Percentiles rank a stretch among this genome's conserved stretches.
These are phyloP conservation scores for Recurvomyces mirabilis DNA, from an alignment of 495 filamentous ascomycete genomes.

Conservation along the genomic window DNA sequence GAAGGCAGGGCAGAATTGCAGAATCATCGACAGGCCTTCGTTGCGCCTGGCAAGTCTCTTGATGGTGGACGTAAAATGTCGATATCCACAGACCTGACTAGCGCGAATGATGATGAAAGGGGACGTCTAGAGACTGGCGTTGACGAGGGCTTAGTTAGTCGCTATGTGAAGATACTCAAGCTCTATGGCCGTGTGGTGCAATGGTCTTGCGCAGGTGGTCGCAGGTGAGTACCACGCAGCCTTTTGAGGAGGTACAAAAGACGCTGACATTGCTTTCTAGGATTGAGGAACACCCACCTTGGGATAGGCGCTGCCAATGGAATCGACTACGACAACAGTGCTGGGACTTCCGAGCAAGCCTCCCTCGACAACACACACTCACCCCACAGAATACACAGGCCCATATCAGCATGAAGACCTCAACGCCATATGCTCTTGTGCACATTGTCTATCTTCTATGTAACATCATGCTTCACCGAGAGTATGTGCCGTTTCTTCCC, in stretches of 20 bases:
- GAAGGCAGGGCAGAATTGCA: constrained; percentile 19
- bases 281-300: constrained; percentile 30
- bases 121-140: constrained; percentile 47
- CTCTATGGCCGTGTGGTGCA: constrained; percentile 68
- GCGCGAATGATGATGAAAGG: constrained; percentile 26
- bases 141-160: constrained; percentile 60
- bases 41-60: constrained; percentile 8
- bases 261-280: constrained; percentile 19
- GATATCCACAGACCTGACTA: background rate
- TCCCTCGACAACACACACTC: constrained; percentile 61
- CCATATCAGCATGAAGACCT: constrained; percentile 64
- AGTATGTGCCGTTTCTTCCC: constrained; percentile 75
- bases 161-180: constrained; percentile 66
- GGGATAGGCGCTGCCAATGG: constrained; percentile 32
- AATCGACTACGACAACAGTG: constrained; percentile 48
- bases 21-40: constrained; percentile 15
- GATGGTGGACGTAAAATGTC: background rate
- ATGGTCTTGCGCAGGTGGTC: constrained; percentile 63
- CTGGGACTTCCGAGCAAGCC: constrained; percentile 51
- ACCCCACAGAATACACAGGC: constrained; percentile 66
- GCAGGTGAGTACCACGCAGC: constrained; percentile 46
- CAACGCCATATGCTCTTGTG: constrained; percentile 63
- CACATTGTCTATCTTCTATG: constrained; percentile 70
- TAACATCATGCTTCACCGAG: constrained; percentile 66
- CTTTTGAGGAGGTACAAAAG: background rate